A percentile compares a stretch with the other conserved stretches of the same genome.
phyloP scores from a whole-genome alignment of 2,329 filamentous ascomycete genomes.

The Dryadomyces quercivorus region DNA sequence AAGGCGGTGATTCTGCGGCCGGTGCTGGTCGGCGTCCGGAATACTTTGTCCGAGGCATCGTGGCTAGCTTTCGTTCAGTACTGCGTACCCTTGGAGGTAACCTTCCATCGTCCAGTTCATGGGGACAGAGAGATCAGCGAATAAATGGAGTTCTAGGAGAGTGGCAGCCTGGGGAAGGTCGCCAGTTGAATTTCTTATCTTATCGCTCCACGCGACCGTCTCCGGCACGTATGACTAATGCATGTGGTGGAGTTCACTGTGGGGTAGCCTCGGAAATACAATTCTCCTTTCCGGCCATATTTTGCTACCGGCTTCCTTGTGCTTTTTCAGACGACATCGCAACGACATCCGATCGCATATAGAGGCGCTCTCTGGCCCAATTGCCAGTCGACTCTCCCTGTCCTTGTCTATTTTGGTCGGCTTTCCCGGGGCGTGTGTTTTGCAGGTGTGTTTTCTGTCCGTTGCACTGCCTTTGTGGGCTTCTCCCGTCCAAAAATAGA shows the following conservation, averaged over 20 bases:
- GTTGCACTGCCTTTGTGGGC: neutral
- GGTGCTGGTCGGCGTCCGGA: too few species aligned
- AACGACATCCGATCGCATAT: neutral
- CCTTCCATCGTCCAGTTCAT: too few species aligned
- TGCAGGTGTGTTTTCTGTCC: neutral
- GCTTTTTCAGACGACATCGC: neutral
- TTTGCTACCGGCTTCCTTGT: neutral
- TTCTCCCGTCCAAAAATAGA: neutral
- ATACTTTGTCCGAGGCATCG: too few species aligned
- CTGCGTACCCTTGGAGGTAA: too few species aligned
- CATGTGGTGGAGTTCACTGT: neutral
- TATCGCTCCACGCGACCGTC: neutral
- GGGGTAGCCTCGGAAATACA: neutral
- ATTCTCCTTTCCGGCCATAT: neutral
- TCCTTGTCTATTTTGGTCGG: neutral
- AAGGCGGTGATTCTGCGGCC: too few species aligned
- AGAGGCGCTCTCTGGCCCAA: neutral
- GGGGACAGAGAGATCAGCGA: too few species aligned
- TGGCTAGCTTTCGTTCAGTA: too few species aligned
- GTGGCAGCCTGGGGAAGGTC: neutral
- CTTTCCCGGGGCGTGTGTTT: neutral
- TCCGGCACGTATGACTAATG: neutral
- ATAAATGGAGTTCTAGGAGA: neutral
- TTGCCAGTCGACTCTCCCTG: neutral
- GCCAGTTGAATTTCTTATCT: neutral